These are phyloP conservation scores for Nothophoma quercina DNA, from an alignment of 2,329 filamentous ascomycete genomes.

Conservation along the genomic window DNA sequence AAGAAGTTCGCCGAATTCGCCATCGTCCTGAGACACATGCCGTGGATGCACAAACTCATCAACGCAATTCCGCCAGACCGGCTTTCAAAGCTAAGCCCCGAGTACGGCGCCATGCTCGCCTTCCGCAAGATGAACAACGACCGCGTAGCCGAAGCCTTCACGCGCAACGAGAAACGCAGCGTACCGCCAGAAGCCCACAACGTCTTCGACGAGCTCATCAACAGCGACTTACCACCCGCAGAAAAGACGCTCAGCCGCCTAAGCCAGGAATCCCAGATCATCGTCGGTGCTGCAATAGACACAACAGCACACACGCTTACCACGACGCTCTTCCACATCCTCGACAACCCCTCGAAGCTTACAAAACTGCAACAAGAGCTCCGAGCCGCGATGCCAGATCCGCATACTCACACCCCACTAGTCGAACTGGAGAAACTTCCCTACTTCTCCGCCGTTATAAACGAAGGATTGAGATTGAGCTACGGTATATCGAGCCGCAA, in stretches of 20 bases:
- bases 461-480: constrained; percentile 33
- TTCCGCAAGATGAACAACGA: neutral
- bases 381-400: constrained; percentile 17
- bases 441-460: constrained; percentile 34
- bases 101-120: neutral
- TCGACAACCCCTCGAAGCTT: constrained; percentile 12
- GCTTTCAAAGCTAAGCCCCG: neutral
- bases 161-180: neutral
- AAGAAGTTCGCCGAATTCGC: neutral
- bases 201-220: constrained; percentile 6
- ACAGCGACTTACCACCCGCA: neutral
- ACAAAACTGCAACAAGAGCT: constrained; percentile 27
- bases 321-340: constrained; percentile 27
- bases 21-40: neutral
- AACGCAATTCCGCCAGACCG: neutral
- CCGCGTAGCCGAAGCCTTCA: neutral
- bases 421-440: constrained; percentile 30
- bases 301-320: constrained; percentile 23
- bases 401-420: neutral
- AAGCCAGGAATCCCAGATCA: neutral
- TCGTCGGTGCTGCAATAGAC: constrained; percentile 30
- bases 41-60: neutral
- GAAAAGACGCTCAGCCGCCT: neutral
- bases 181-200: too few species aligned
- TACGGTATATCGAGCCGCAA: constrained; percentile 33